Base-by-base conservation (phyloP, 495 filamentous ascomycete genomes). In the Daldinia bambusicola region DNA sequence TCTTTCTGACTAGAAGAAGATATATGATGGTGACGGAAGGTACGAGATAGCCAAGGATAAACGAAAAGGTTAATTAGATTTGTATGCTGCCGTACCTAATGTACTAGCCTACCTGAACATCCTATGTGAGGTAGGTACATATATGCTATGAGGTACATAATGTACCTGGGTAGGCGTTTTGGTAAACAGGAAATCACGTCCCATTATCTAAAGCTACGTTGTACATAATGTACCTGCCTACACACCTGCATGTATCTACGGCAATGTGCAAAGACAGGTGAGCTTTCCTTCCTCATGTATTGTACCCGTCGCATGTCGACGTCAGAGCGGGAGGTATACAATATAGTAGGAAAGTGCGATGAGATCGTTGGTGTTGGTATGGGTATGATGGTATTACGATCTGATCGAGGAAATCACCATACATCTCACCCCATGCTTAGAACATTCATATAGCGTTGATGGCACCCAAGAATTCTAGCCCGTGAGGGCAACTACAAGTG, bases 381-480 rank as follows among this genome's bases (percentile, higher is more conserved):
- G 26, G 18, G 43, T 48, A 48, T 16, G 43, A 48, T 48, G 2
- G 43, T 48, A 48, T 66, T 56, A 66, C 51, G 48, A 66, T 66
- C 38, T 32, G 50, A 61, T 32, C 34, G 38, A 48, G 57, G 52
- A 16, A 52, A 66, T 62, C 69, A 71, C 63, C 26, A 63, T 63
- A 71, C 59, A 13, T 61, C 63, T 71, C 69, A 55, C 41, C 62
- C 69, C 63, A 71, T 53, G 62, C 13, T 26, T 45, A 37, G 48
- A 37, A 13, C 37, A 16, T 31, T 18, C 10, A 16, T 16, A 52
- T 38, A 40, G 40, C 1, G 4, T 31, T n/a, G 50, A 53, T 31
- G 32, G 9, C 30, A 63, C 45, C 51, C 34, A 18, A 36, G 34
- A 41, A 26, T 10, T 57, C 32, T 36, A 57, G 32, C 32, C 36